Base-by-base conservation (phyloP, 768 basidiomycete species). In the Leccinellum rugosiceps region DNA sequence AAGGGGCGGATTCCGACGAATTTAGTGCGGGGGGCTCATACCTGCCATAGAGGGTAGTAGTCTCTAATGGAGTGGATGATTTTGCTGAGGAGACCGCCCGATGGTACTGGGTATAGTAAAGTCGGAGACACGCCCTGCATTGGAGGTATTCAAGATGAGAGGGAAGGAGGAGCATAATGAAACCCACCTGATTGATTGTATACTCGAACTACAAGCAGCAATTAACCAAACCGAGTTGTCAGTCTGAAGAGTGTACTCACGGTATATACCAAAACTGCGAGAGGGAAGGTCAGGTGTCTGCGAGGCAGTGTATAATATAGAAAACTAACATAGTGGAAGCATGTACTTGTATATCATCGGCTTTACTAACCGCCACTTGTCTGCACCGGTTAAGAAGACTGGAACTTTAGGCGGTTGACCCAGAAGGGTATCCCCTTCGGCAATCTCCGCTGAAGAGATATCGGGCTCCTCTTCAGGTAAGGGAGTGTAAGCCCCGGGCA, bases 41-140 rank as follows among this genome's bases (percentile, higher is more conserved):
- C 90, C 86, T 93, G 92, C 91, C 94, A 97, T 41, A 96, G 81
- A 2, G 94, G 94, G 73, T 98, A 98, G 69, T 94, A 98, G 67
- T 98, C 96, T 35, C 93, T 81, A 19, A 94, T 79, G 1, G 84
- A 86, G 65, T 90, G 85, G 56, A 98, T 91, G 58, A 98, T 80
- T 67, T 80, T 83, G 67, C 86, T 83, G 50, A 96, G 77, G 13
- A 92, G 50, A 54, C 83, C 80, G 58, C 87, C 77, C 5, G 81
- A 78, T 0, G 95, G 94, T 11, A 96, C 81, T 6, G 92, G 87
- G 68, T 95, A 98, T 6, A 98, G 70, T 17, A 98, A 76, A 0
- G 94, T 96, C 1, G 96, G 95, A 17, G 92, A 81, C 8, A 98
- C 84, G 31, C 96, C 96, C 86, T 93, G 58, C 11, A 5, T 5